A percentile compares a stretch with the other conserved stretches of the same genome.
Evolutionary conservation across 305 asterid genomes (phyloP).

Genomic region (Withania somnifera): DNA sequence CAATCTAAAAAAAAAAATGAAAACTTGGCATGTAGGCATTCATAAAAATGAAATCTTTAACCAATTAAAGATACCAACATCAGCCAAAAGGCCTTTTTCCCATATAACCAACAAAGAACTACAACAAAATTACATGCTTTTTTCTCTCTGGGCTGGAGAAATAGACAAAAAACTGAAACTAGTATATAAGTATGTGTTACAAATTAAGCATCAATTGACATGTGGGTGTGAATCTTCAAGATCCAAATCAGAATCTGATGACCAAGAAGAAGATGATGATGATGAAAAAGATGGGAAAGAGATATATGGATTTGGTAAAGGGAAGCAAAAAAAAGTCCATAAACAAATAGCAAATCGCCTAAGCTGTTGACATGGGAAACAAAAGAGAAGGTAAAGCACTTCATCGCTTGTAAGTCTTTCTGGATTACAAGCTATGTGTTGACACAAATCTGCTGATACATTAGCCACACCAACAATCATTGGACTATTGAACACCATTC

Average conservation of each 20-base stretch:
- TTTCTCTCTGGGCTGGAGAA: background rate
- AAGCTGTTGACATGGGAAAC: slow-evolving; percentile 13
- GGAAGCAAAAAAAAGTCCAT: slow-evolving; percentile 10
- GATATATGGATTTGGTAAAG: background rate
- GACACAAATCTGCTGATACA: slow-evolving; percentile 8
- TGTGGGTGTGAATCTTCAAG: no score
- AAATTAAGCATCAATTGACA: background rate
- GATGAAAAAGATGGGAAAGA: background rate
- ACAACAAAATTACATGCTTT: background rate
- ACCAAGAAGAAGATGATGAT: no score
- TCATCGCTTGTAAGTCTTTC: slow-evolving; percentile 12
- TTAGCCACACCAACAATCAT: slow-evolving; percentile 11
- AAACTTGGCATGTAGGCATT: background rate
- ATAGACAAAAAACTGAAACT: background rate
- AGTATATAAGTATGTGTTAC: background rate
- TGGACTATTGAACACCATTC: slow-evolving; percentile 11
- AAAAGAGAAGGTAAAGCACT: slow-evolving; percentile 9
- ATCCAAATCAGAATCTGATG: no score
- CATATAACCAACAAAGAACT: background rate
- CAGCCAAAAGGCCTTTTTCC: background rate
- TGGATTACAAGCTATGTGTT: slow-evolving; percentile 16
- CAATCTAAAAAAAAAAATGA: background rate
- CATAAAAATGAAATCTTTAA: background rate
- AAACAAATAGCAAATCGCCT: slow-evolving; percentile 8
- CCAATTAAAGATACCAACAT: background rate